Evolutionary conservation across 2,329 filamentous ascomycete genomes (phyloP), one percentile per base, ranked within the genome.

Genomic region (Arthrinium phaeospermum): DNA sequence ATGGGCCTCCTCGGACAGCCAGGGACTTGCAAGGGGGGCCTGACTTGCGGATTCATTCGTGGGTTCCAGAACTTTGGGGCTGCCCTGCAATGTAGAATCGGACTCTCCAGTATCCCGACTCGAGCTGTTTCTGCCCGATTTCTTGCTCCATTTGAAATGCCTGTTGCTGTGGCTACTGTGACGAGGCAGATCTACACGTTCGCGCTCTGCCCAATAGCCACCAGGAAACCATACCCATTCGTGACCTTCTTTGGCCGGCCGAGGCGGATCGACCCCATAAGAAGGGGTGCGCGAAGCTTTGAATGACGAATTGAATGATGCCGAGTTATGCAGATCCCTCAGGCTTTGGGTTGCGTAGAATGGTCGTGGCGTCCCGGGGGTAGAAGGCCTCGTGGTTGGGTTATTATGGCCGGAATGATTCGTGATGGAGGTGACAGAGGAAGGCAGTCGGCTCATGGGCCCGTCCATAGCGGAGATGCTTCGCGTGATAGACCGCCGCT

Each of bases 211-310:
- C 89, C 88, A 91, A 77, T 89, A 91, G 7, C 89, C 89, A 70
- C 86, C 86, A 0, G 89, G 89, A 77, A 89, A 90, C 89, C 89
- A 91, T 34, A 91, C 89, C 89, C 88, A 91, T 81, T 91, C 89
- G 76, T 81, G 84, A 53, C 89, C 88, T 64, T 86, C 83, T 68
- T 81, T 86, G 70, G 89, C 81, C n/a, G 86, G 84, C 2, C 89
- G 85, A 34, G 89, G 89, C 3, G 89, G 89, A 71, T 91, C 88
- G 41, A 87, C 78, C 22, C 78, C 79, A 24, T 79, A 64, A 46
- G 64, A 70, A 24, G 75, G 71, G 7, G 72, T 73, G 5, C 70
- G 57, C 2, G 73, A 71, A 13, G 70, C 70, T 34, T 73, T 74
- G 10, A 71, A 73, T n/a, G 53, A 72, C 71, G 73, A 27, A 72